Evolutionary conservation across 371 early-diverging fungal species (phyloP).

Genomic region (Mycotypha africana): DNA sequence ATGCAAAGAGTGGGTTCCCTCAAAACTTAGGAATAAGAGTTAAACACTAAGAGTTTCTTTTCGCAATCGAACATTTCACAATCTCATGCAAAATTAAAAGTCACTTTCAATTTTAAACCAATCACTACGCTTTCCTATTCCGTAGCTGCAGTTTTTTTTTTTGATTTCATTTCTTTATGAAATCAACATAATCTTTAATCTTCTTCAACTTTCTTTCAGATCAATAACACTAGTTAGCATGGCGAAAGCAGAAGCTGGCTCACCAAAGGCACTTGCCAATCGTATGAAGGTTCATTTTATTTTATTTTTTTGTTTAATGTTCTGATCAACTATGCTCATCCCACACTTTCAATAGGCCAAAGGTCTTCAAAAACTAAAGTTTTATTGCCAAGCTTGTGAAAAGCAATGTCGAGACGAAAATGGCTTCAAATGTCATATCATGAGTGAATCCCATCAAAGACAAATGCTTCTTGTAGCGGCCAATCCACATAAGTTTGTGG

Average conservation of each 20-base stretch:
- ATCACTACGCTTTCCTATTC: too few relatives aligned
- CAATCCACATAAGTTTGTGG: conserved; percentile 64
- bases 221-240: conserved; percentile 36
- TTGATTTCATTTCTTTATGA: too few relatives aligned
- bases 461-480: conserved; percentile 90
- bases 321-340: not conserved
- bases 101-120: too few relatives aligned
- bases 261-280: conserved; percentile 82
- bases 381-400: conserved; percentile 95
- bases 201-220: too few relatives aligned
- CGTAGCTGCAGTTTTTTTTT: too few relatives aligned
- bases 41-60: too few relatives aligned
- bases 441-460: conserved; percentile 90
- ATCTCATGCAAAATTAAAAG: too few relatives aligned
- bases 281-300: conserved; percentile 68
- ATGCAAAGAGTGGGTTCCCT: too few relatives aligned
- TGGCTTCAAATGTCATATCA: conserved; percentile 93
- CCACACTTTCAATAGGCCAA: conserved; percentile 47
- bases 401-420: conserved; percentile 93
- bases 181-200: too few relatives aligned
- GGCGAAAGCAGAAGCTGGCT: conserved; percentile 73
- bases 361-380: conserved; percentile 90
- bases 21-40: too few relatives aligned
- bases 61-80: too few relatives aligned
- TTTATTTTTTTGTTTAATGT: not conserved